These are phyloP conservation scores for Ceratopteris richardii DNA, from an alignment of 75 land plant genomes.

Conservation along the genomic window DNA sequence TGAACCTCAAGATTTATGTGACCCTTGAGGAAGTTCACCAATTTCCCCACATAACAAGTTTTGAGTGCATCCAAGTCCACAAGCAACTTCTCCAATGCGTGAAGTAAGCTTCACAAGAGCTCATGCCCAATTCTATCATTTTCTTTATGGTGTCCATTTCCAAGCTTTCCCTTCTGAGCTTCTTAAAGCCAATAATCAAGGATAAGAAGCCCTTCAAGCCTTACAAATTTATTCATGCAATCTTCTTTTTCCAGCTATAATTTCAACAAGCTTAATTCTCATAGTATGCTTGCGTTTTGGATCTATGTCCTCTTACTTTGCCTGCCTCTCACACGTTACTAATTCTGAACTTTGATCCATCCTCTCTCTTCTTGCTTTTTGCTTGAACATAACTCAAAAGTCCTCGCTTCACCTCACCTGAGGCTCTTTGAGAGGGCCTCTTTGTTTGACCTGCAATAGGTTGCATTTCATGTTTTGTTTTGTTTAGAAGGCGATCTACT, in stretches of 20 bases:
- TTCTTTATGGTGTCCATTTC: slow-evolving; percentile 67
- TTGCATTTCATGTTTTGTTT: slow-evolving; percentile 90
- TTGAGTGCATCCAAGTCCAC: slow-evolving; percentile 74
- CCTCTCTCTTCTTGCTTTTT: slow-evolving; percentile 84
- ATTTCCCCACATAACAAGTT: slow-evolving; percentile 58
- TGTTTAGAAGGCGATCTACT: slow-evolving; percentile 76
- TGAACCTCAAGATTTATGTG: slow-evolving; percentile 91
- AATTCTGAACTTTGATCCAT: slow-evolving; percentile 63
- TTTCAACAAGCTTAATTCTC: slow-evolving; percentile 59
- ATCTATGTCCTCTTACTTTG: slow-evolving; percentile 63
- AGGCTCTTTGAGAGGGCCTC: slow-evolving; percentile 76
- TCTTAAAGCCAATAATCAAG: slow-evolving; percentile 96
- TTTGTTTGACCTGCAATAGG: slow-evolving; percentile 59
- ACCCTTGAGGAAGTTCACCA: slow-evolving; percentile 63
- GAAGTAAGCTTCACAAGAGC: slow-evolving; percentile 65
- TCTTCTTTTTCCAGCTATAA: slow-evolving; percentile 77
- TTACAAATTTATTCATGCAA: slow-evolving; percentile 74
- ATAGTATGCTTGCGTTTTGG: slow-evolving; percentile 41
- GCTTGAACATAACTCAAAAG: slow-evolving; percentile 7
- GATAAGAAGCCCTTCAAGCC: slow-evolving; percentile 53
- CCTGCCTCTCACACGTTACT: slow-evolving; percentile 45
- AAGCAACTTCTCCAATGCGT: slow-evolving; percentile 88
- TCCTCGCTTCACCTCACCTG: slow-evolving; percentile 13
- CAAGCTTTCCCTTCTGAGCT: slow-evolving; percentile 81
- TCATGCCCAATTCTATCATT: slow-evolving; percentile 72